Evolutionary conservation across 441 rosid genomes (phyloP), one percentile per base, ranked within the genome.

Genomic region (Macaranga tanarius): DNA sequence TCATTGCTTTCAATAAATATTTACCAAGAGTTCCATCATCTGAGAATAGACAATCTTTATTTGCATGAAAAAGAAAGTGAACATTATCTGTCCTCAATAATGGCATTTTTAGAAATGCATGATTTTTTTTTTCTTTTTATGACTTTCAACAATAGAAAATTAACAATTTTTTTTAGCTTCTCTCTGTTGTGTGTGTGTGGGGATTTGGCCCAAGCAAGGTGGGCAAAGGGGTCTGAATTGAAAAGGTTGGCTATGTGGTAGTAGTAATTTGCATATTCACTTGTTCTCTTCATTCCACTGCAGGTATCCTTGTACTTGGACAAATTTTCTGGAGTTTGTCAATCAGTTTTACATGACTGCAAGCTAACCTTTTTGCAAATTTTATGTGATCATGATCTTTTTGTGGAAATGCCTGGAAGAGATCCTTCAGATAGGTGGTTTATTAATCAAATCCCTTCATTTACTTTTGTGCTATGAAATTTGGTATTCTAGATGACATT

Each of bases 311-410:
- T 96, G 82, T 96, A 96, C 75, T 83, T 96, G 79, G 99, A 96
- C 86, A 96, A 96, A 82, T 96, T 96, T 88, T 92, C 99, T 78
- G 99, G 99, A 74, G 96, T 96, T 69, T 96, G 99, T 67, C 99
- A 89, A 80, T 88, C 98, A 48, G 89, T 88, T 72, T 86, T 96
- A 80, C 99, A 96, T 77, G 99, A 96, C 48, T 96, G 97, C 88
- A 96, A 96, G 89, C 97, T 96, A 56, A 89, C 95, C 62, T 92
- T 92, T 87, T 76, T 96, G 84, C 99, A 96, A 89, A 89, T 96
- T 79, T 77, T 93, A 77, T 93, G 97, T 48, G 99, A 93, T 83
- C 99, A 96, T 78, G 99, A 96, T 79, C 98, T 96, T 82, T 96
- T 88, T 78, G 99, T 93, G 67, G 99, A 96, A 88, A 93, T 96